Base-by-base conservation (phyloP, 495 filamentous ascomycete species). In the Penicillium tannophilum region DNA sequence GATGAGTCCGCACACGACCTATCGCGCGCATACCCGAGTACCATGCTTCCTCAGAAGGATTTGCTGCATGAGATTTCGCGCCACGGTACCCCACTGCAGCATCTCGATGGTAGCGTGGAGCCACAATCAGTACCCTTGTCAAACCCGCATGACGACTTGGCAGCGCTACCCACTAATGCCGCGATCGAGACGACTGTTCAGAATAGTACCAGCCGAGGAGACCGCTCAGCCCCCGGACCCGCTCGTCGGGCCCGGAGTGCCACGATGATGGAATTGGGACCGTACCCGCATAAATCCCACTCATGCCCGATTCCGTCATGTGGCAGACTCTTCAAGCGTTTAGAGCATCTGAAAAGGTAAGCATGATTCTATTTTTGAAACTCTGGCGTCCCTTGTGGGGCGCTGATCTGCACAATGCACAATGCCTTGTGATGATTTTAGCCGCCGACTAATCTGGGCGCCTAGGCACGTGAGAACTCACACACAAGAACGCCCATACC, bases 291-390 rank as follows among this genome's bases (percentile, higher is more conserved):
- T 64, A 98, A 98, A 72, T 93, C 91, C 10, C 94, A 98, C 72
- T 96, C 92, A 9, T 98, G 94, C 78, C 94, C 94, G n/a, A 98
- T 98, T 70, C 95, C 95, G 26, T 92, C 92, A 24, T 98, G 94
- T 72, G 94, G 95, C 44, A 88, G 95, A 71, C 84, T 97, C 62
- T 98, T 98, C 83, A 98, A 98, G 86, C 88, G 94, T 70, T 85
- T 98, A 81, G 94, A 98, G 76, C 94, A 98, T 82, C 85, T 98
- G 66, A 98, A 98, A 82, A 88, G 94, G 91, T 96, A 90, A 85
- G 90, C 70, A 62, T 53, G 53, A 61, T 60, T 69, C 61, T 64
- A 63, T 60, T 64, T 70, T 60, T 61, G 46, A 53, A 36, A 35
- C 46, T 35, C 24, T 30, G n/a, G 10, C 45, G n/a, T 35, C 23